These are phyloP conservation scores for Diphasiastrum complanatum DNA, from an alignment of 83 land plant species.

Conservation along the genomic window DNA sequence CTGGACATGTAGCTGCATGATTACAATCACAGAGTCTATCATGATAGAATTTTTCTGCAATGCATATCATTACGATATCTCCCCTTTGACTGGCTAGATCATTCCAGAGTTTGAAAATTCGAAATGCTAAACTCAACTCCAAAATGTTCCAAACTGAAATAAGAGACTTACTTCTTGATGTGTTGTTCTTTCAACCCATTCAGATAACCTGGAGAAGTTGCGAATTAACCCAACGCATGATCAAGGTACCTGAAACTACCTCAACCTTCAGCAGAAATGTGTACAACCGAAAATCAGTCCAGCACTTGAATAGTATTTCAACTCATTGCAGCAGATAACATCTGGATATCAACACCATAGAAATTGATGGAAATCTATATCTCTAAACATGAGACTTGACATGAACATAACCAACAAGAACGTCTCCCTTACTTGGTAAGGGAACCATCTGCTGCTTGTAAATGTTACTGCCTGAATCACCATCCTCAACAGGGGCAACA, in stretches of 20 bases:
- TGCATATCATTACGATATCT: too few relatives aligned
- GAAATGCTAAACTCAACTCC: too few relatives aligned
- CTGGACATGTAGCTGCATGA: too few relatives aligned
- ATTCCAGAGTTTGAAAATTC: too few relatives aligned
- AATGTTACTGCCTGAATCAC: constrained; percentile 3
- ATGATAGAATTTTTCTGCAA: too few relatives aligned
- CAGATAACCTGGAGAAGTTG: constrained; percentile 41
- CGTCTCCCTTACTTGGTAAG: constrained; percentile 24
- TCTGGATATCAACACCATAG: neutral
- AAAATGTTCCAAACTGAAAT: neutral
- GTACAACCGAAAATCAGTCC: neutral
- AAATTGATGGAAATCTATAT: neutral
- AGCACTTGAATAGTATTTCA: neutral
- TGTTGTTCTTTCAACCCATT: constrained; percentile 61
- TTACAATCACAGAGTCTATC: too few relatives aligned
- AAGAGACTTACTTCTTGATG: constrained; percentile 44
- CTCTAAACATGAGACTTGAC: neutral
- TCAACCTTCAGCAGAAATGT: constrained; percentile 33
- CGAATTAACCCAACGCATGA: constrained; percentile 55
- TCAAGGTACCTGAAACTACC: constrained; percentile 34
- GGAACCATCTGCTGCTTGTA: constrained; percentile 5
- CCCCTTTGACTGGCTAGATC: too few relatives aligned
- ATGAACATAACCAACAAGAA: constrained; percentile 40
- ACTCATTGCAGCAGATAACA: too few relatives aligned
- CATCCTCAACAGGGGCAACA: constrained; percentile 28